Percentiles rank a stretch among this genome's conserved stretches.
Conservation (phyloP, 192 early-diverging fungal species). For the Backusella parvicylindrica region DNA sequence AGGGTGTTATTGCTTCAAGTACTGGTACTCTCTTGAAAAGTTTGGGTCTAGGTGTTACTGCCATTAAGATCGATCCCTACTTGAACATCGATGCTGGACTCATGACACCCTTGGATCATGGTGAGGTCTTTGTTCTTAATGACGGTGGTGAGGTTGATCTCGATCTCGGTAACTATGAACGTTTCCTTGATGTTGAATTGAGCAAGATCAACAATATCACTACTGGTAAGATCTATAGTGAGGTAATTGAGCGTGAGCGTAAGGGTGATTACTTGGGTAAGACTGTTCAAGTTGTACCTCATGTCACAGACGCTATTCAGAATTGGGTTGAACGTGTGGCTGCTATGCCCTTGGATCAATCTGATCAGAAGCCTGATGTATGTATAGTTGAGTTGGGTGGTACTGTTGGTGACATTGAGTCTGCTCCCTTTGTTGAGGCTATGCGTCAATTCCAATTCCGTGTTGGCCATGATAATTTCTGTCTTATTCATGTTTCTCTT, state of each 20-base stretch:
- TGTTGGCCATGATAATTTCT: slow-evolving; percentile 98
- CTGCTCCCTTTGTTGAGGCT: slow-evolving; percentile 98
- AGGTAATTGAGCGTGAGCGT: slow-evolving; percentile 92
- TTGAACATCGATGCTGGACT: slow-evolving; percentile 99
- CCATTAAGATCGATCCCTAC: slow-evolving; percentile 99
- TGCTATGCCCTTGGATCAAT: slow-evolving; percentile 78
- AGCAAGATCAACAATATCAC: slow-evolving; percentile 99
- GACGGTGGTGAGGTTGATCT: slow-evolving; percentile 99
- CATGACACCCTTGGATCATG: slow-evolving; percentile 96
- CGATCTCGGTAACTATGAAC: slow-evolving; percentile 99
- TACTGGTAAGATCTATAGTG: slow-evolving; percentile 96
- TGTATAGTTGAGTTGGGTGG: slow-evolving; percentile 99
- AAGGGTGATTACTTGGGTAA: slow-evolving; percentile 97
- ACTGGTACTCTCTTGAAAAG: slow-evolving; percentile 94
- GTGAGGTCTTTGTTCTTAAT: slow-evolving; percentile 97
- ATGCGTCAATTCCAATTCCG: slow-evolving; percentile 99
- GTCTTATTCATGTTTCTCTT: slow-evolving; percentile 94
- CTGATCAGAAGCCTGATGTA: slow-evolving; percentile 83
- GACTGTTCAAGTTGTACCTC: slow-evolving; percentile 98
- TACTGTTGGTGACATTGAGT: slow-evolving; percentile 98
- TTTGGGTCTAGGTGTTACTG: slow-evolving; percentile 86
- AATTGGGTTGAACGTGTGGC: slow-evolving; percentile 98
- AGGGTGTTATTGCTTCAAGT: slow-evolving; percentile 98
- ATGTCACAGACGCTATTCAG: slow-evolving; percentile 96
- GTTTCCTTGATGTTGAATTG: slow-evolving; percentile 91